These are phyloP conservation scores for Mycena haematopus DNA, from an alignment of 768 basidiomycete species.

Conservation along the genomic window DNA sequence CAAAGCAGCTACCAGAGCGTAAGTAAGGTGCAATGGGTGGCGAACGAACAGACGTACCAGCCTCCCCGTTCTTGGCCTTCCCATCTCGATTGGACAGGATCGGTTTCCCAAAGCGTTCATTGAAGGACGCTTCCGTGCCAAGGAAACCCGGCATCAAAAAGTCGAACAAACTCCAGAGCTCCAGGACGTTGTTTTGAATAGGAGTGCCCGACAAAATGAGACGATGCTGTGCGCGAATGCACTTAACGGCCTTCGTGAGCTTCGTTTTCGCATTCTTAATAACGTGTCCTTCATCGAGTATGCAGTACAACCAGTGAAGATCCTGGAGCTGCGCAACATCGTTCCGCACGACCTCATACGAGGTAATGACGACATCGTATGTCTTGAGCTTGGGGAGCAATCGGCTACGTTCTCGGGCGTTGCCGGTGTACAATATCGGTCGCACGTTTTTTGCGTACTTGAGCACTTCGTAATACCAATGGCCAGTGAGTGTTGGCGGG, in stretches of 20 bases:
- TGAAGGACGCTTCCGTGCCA: slow-evolving; percentile 94
- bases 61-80: slow-evolving; percentile 93
- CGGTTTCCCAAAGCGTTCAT: slow-evolving; percentile 94
- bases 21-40: neutral
- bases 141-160: slow-evolving; percentile 99
- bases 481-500: slow-evolving; percentile 96
- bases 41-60: slow-evolving; percentile 57
- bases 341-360: slow-evolving; percentile 97
- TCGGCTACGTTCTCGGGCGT: slow-evolving; percentile 77
- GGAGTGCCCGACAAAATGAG: slow-evolving; percentile 96
- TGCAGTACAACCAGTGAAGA: slow-evolving; percentile 91
- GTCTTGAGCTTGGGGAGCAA: slow-evolving; percentile 68
- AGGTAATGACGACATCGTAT: slow-evolving; percentile 94
- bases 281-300: slow-evolving; percentile 97
- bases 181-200: slow-evolving; percentile 98
- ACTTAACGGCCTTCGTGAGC: slow-evolving; percentile 94
- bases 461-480: slow-evolving; percentile 98
- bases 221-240: slow-evolving; percentile 87
- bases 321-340: slow-evolving; percentile 80
- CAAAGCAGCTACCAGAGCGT: slow-evolving; percentile 69
- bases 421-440: slow-evolving; percentile 90
- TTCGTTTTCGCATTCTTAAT: slow-evolving; percentile 99
- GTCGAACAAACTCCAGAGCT: slow-evolving; percentile 98
- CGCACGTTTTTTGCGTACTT: slow-evolving; percentile 88
- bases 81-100: slow-evolving; percentile 95